These are phyloP conservation scores for Debaryomycetaceae sp. DNA, from an alignment of 1,139 yeast species.

Conservation along the genomic window DNA sequence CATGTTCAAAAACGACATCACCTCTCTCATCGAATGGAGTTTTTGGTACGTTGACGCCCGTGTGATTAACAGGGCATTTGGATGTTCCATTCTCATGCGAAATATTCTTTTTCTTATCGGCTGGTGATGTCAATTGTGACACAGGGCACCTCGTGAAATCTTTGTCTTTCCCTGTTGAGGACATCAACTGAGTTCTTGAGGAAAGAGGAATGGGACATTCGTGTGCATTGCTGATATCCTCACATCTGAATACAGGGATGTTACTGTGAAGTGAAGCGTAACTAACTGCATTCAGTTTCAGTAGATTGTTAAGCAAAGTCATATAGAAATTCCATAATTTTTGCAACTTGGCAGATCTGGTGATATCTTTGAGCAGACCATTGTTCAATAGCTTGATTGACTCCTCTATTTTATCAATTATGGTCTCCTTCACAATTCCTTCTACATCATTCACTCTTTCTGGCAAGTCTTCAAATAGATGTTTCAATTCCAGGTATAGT, in stretches of 20 bases:
- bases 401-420: neutral
- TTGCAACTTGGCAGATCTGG: constrained; percentile 22
- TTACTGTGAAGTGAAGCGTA: constrained; percentile 36
- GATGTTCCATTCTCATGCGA: neutral
- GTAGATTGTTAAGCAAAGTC: constrained; percentile 32
- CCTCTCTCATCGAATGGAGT: neutral
- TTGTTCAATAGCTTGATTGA: constrained; percentile 4
- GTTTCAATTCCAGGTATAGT: neutral
- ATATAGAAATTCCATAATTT: constrained; percentile 43
- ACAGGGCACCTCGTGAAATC: constrained; percentile 27
- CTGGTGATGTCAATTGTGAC: constrained; percentile 26
- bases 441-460: neutral
- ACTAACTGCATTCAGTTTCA: constrained; percentile 24
- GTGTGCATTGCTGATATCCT: constrained; percentile 7
- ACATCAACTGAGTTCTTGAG: constrained; percentile 1
- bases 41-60: neutral
- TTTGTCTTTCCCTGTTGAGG: neutral
- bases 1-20: neutral
- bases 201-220: constrained; percentile 13
- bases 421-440: neutral
- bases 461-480: neutral
- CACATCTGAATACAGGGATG: constrained; percentile 25
- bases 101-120: constrained; percentile 7
- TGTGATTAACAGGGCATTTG: neutral
- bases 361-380: constrained; percentile 14